Evolutionary conservation across 1,284 basidiomycete genomes (phyloP).

Genomic region (Cutaneotrichosporon sp.): DNA sequence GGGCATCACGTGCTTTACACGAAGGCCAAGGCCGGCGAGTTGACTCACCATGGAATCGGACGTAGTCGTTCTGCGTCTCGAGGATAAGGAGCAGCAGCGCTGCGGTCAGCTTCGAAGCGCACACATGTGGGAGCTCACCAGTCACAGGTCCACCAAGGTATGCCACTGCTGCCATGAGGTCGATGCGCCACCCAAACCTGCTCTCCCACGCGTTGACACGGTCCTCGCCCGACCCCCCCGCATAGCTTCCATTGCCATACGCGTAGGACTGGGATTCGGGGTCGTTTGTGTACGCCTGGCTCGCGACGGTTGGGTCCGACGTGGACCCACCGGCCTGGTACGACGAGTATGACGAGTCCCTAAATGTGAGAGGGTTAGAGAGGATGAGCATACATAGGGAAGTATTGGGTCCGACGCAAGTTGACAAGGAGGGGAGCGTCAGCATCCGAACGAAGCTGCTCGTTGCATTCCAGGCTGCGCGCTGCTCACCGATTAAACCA

Average conservation of each 20-base stretch:
- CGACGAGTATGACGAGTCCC: slow-evolving; percentile 38
- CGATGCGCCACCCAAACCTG: slow-evolving; percentile 63
- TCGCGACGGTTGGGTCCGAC: slow-evolving; percentile 38
- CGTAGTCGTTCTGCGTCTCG: slow-evolving; percentile 73
- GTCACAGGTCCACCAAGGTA: slow-evolving; percentile 70
- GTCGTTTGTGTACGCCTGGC: slow-evolving; percentile 40
- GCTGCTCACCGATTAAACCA: slow-evolving; percentile 57
- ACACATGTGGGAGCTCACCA: slow-evolving; percentile 54
- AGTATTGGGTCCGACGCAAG: too few species aligned
- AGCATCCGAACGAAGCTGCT: too few species aligned
- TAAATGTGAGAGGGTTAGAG: slow-evolving; percentile 11
- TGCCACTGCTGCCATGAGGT: slow-evolving; percentile 62
- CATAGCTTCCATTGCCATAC: slow-evolving; percentile 13
- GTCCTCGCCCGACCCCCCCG: slow-evolving; percentile 45
- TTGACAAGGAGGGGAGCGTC: too few species aligned
- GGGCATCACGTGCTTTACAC: too few species aligned
- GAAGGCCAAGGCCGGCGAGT: too few species aligned
- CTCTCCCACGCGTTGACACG: slow-evolving; percentile 67
- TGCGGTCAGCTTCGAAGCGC: slow-evolving; percentile 32
- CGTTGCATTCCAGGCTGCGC: not conserved
- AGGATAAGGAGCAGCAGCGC: slow-evolving; percentile 64
- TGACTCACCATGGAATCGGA: slow-evolving; percentile 71
- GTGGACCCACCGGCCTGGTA: slow-evolving; percentile 62
- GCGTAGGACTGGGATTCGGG: slow-evolving; percentile 30
- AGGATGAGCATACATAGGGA: too few species aligned